Evolutionary conservation across 176 grass and related monocot species (phyloP), one percentile per base, ranked within the genome.

Genomic region (Chrysopogon serrulatus): DNA sequence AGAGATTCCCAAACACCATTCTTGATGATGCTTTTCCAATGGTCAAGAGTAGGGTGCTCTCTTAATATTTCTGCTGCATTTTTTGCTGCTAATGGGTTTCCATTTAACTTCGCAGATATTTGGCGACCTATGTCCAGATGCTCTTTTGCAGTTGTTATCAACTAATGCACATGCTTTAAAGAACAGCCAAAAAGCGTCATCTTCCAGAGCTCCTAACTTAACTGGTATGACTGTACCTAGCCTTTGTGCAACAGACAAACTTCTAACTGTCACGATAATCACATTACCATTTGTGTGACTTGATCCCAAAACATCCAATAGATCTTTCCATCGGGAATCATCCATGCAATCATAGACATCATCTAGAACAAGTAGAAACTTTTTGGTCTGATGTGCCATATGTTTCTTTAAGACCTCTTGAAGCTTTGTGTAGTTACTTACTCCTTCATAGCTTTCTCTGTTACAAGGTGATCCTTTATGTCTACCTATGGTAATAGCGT

Each of bases 1-100:
- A 83, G 12, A 0, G 59, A 83, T 79, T 84, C 79, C 81, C 87
- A 89, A 9, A n/a, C 2, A 61, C 77, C 81, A 3, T 21, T 54
- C 9, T 72, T 39, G 0, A 84, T 14, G 35, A 79, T 56, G 44
- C 19, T 36, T 16, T 0, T 83, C 88, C 88, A 87, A 14, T 87
- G 35, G 12, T 72, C 32, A 5, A 73, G 11, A 1, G 27, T 70
- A 53, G 27, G 31, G 0, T 71, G 4, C 1, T 18, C 1, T n/a
- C 51, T 79, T 71, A 83, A 45, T 23, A 87, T 65, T 1, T 0
- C 1, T 0, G 65, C 88, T 18, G 19, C 33, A 37, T 40, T 57
- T 74, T 44, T 4, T 19, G 84, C 88, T 80, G 88, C 88, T 27
- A 90, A 83, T 9, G 88, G 88, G 2, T 77, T 65, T 0, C 88